Evolutionary conservation across 106 monocot species (phyloP), one percentile per base, ranked within the genome.

Genomic region (Posidonia australis): DNA sequence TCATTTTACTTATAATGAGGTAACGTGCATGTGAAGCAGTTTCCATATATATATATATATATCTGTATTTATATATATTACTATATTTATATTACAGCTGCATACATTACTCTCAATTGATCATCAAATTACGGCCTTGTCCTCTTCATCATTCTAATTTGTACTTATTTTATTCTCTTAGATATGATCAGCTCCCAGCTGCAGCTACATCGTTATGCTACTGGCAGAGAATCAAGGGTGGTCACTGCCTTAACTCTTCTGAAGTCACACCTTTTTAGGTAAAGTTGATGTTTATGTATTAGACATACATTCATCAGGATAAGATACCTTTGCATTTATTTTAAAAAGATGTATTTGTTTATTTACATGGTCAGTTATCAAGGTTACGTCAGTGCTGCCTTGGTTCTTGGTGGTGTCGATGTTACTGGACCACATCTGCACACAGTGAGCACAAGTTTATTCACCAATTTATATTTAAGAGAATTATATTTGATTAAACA

Each of bases 181-280:
- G 98, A 99, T 73, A 99, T 99, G 98, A 77, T 99, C 47, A 99
- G 98, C 65, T 99, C 98, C 58, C 98, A 99, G 80, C 70, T 99
- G 36, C 79, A 85, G 48, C 74, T 99, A 28, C 98, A 99, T 66
- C 87, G 98, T 26, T 99, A 99, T 83, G 87, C 98, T n/a, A 99
- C 98, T 63, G 91, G 98, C 10, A 77, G 98, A 60, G 87, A 91
- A 66, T 99, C 98, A 70, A 83, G 98, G 68, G 98, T 99, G 41
- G 64, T 99, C 28, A 99, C 98, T 74, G 84, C 98, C 29, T 87
- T 99, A 51, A 85, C 98, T 46, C 84, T 91, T 28, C 67, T 99
- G 56, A 99, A 99, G 54, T 72, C 91, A 9, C 98, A 99, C 47
- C 85, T 99, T 32, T 99, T 91, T 71, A 88, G 82, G 98, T 83